These are phyloP conservation scores for Fraxinus pennsylvanica DNA, from an alignment of 257 asterid species.

Conservation along the genomic window DNA sequence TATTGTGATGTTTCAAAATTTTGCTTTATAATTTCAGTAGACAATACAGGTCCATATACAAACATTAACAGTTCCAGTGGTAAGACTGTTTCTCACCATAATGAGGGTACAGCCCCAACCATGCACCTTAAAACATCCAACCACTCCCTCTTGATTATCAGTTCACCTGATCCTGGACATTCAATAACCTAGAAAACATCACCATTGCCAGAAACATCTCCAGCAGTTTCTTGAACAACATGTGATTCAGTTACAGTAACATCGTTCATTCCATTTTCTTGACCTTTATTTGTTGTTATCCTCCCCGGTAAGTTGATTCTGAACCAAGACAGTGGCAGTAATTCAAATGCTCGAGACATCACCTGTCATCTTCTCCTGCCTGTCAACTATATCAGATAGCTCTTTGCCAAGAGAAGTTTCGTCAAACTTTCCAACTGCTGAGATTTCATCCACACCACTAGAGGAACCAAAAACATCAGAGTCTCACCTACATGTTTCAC, in stretches of 20 bases:
- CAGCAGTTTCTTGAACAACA: neutral
- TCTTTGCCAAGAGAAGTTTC: neutral
- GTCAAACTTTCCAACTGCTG: neutral
- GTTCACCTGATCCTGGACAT: too few species aligned
- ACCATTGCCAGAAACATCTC: neutral
- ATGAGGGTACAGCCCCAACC: too few species aligned
- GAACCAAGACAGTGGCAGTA: neutral
- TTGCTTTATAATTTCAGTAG: too few species aligned
- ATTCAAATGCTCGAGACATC: neutral
- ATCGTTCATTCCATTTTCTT: neutral
- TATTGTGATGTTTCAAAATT: too few species aligned
- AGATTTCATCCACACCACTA: neutral
- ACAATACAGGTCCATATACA: too few species aligned
- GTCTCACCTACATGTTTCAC: neutral
- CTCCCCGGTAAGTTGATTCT: too few species aligned
- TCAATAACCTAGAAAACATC: neutral
- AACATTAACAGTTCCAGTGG: too few species aligned
- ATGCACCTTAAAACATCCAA: too few species aligned
- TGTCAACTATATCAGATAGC: slow-evolving; percentile 6
- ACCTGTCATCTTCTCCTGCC: neutral
- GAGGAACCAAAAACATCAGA: neutral
- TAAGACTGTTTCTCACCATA: too few species aligned
- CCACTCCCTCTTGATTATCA: too few species aligned
- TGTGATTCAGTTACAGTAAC: neutral
- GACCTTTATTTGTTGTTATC: neutral